Conservation (phyloP, 768 basidiomycete genomes). For the Neoboletus magnificus region DNA sequence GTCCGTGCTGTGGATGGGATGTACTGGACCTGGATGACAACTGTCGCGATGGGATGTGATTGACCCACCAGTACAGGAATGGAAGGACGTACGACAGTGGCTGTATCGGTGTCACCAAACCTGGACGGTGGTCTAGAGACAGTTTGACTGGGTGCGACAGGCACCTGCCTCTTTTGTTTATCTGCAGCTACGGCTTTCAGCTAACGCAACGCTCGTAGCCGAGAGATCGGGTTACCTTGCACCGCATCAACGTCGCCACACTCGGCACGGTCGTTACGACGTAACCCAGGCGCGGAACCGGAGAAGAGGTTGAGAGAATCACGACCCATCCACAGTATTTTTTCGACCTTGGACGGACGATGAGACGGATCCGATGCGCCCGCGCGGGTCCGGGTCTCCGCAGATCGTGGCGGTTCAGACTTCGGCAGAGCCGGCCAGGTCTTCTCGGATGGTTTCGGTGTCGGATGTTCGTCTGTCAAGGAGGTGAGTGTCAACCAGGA, state of each 20-base stretch:
- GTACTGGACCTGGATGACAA: constrained; percentile 16
- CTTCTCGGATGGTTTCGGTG: constrained; percentile 9
- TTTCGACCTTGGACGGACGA: constrained; percentile 33
- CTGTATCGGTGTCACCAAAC: constrained; percentile 22
- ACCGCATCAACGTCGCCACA: constrained; percentile 17
- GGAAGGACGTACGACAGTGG: constrained; percentile 17
- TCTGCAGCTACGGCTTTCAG: constrained; percentile 14
- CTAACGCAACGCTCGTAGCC: not conserved
- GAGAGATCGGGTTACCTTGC: constrained; percentile 20
- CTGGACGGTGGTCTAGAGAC: constrained; percentile 12
- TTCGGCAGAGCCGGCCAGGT: not conserved
- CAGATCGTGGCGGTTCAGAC: not conserved
- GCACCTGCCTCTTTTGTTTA: constrained; percentile 12
- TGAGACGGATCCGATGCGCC: constrained; percentile 2
- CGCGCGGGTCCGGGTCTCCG: constrained; percentile 4
- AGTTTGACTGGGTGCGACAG: not conserved
- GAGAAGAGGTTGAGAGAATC: constrained; percentile 30
- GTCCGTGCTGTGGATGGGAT: constrained; percentile 11
- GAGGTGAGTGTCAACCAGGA: not conserved
- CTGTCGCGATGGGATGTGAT: constrained; percentile 19
- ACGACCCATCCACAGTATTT: constrained; percentile 31
- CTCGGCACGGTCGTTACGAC: constrained; percentile 16
- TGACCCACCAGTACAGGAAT: not conserved
- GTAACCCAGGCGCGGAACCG: constrained; percentile 7
- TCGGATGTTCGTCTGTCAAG: constrained; percentile 12